Evolutionary conservation across 2,329 filamentous ascomycete species (phyloP).

Genomic region (Beauveria varroae): DNA sequence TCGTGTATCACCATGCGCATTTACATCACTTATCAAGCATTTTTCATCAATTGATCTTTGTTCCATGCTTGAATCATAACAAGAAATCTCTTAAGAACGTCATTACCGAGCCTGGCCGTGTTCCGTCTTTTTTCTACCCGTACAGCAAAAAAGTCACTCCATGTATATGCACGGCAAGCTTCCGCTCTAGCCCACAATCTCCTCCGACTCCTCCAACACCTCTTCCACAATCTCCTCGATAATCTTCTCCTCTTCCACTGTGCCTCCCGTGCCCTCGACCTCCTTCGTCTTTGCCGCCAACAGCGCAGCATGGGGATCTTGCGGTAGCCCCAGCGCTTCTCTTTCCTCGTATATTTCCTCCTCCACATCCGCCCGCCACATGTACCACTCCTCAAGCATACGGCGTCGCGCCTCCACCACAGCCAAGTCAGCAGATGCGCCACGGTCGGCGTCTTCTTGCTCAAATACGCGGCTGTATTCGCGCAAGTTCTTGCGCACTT

Average conservation of each 20-base stretch:
- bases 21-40: no score
- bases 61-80: slow-evolving; percentile 7
- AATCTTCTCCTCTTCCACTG: slow-evolving; percentile 60
- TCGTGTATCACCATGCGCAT: not conserved
- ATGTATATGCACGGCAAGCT: not conserved
- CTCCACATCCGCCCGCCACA: slow-evolving; percentile 70
- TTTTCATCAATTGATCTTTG: not conserved
- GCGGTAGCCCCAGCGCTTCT: slow-evolving; percentile 56
- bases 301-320: slow-evolving; percentile 55
- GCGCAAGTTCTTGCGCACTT: slow-evolving; percentile 94
- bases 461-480: slow-evolving; percentile 95
- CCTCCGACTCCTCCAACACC: slow-evolving; percentile 78
- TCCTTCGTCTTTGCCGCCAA: slow-evolving; percentile 48
- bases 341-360: slow-evolving; percentile 67
- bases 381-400: slow-evolving; percentile 80
- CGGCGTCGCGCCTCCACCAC: slow-evolving; percentile 82
- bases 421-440: slow-evolving; percentile 86
- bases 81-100: slow-evolving; percentile 15
- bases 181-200: slow-evolving; percentile 43
- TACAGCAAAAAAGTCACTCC: slow-evolving; percentile 20
- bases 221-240: slow-evolving; percentile 89
- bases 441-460: slow-evolving; percentile 87
- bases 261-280: slow-evolving; percentile 41
- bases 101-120: slow-evolving; percentile 27
- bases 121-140: slow-evolving; percentile 23